Evolutionary conservation across 1,284 basidiomycete genomes (phyloP).

Genomic region (Porodaedalea pini): DNA sequence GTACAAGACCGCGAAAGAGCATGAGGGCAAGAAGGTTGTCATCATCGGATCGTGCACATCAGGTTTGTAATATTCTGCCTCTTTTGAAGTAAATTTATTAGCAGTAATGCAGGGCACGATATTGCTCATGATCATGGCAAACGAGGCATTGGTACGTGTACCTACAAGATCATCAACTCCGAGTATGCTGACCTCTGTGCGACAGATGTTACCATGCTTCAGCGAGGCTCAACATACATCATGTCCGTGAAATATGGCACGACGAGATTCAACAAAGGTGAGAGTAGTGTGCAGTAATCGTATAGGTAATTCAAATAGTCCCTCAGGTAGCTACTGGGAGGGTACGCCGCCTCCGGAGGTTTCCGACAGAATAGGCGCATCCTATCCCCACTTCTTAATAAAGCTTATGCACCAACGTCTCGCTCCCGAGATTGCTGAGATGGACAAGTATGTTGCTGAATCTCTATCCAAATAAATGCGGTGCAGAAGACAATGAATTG

Average conservation of each 20-base stretch:
- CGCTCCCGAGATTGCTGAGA: constrained; percentile 13
- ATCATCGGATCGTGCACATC: constrained; percentile 62
- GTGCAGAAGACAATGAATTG: not conserved
- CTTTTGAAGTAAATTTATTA: not conserved
- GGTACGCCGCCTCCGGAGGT: constrained; percentile 45
- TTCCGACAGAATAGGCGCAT: constrained; percentile 49
- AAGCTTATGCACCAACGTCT: constrained; percentile 33
- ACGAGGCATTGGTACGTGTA: constrained; percentile 29
- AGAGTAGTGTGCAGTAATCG: not conserved
- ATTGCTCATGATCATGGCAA: constrained; percentile 36
- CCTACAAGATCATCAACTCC: not conserved
- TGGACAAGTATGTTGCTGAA: constrained; percentile 18
- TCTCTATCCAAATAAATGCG: not conserved
- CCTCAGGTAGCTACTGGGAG: constrained; percentile 40
- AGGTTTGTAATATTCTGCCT: constrained; percentile 31
- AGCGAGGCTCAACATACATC: constrained; percentile 39
- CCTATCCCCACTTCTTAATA: constrained; percentile 43
- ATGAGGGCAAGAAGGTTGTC: constrained; percentile 54
- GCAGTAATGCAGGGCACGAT: constrained; percentile 23
- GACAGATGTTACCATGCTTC: constrained; percentile 26
- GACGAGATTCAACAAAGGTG: constrained; percentile 23
- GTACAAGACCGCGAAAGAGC: constrained; percentile 47
- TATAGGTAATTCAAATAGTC: not conserved
- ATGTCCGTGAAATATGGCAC: constrained; percentile 35
- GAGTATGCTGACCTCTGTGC: too few relatives aligned